Evolutionary conservation across 768 basidiomycete species (phyloP).

Genomic region (Ramaria rubella): DNA sequence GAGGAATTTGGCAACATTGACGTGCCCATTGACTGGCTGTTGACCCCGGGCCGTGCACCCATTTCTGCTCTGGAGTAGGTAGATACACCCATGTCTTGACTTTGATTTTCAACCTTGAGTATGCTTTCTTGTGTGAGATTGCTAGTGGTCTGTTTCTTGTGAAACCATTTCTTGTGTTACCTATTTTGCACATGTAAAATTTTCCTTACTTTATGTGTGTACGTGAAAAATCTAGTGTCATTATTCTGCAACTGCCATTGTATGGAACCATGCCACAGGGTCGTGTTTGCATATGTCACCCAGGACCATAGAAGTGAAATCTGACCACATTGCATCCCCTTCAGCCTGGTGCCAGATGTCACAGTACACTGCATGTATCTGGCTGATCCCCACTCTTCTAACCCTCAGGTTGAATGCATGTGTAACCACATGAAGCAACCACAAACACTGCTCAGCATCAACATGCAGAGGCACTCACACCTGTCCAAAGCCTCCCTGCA

Average conservation of each 20-base stretch:
- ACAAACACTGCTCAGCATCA: slow-evolving; percentile 16
- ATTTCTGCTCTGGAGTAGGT: no score
- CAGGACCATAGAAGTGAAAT: neutral
- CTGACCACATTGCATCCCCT: slow-evolving; percentile 36
- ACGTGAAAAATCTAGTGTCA: neutral
- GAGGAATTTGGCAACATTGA: no score
- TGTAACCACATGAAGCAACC: slow-evolving; percentile 31
- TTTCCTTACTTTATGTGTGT: neutral
- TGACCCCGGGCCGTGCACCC: no score
- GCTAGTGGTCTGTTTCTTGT: no score
- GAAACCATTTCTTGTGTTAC: neutral
- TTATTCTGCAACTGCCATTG: slow-evolving; percentile 19
- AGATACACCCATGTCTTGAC: no score
- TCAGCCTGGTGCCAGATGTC: slow-evolving; percentile 29
- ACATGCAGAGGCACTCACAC: slow-evolving; percentile 37
- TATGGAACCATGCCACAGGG: slow-evolving; percentile 31
- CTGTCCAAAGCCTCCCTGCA: slow-evolving; percentile 42
- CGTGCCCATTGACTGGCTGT: no score
- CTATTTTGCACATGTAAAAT: neutral
- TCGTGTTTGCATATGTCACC: slow-evolving; percentile 19
- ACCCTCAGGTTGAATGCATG: slow-evolving; percentile 25
- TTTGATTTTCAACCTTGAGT: no score
- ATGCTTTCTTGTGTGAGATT: no score
- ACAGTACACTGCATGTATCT: slow-evolving; percentile 38
- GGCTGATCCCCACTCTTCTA: slow-evolving; percentile 34